phyloP scores from a whole-genome alignment of 2,329 filamentous ascomycete species.

The Talaromyces sp. region DNA sequence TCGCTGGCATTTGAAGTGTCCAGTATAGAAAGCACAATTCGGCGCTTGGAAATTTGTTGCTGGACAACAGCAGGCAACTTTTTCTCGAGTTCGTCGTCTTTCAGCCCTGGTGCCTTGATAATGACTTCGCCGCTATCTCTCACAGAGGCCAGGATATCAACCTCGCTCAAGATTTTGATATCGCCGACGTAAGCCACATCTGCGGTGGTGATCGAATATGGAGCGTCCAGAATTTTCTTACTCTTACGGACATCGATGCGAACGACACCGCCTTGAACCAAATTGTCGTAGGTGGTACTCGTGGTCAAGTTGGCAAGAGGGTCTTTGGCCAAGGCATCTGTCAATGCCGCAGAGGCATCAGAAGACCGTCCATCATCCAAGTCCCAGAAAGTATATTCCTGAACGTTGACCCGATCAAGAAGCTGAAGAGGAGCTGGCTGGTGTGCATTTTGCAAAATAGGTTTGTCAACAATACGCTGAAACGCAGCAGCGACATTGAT shows the following conservation, averaged over 20 bases:
- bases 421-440: slow-evolving; percentile 48
- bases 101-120: slow-evolving; percentile 71
- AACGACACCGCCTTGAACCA: slow-evolving; percentile 68
- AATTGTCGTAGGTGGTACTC: slow-evolving; percentile 58
- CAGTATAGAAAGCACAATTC: slow-evolving; percentile 67
- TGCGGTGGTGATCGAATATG: slow-evolving; percentile 74
- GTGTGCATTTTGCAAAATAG: slow-evolving; percentile 29
- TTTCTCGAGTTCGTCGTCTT: slow-evolving; percentile 87
- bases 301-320: slow-evolving; percentile 59
- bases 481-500: slow-evolving; percentile 41
- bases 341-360: slow-evolving; percentile 59
- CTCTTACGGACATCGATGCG: slow-evolving; percentile 83
- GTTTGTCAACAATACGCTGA: slow-evolving; percentile 41
- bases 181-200: slow-evolving; percentile 76
- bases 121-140: slow-evolving; percentile 69
- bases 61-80: slow-evolving; percentile 66
- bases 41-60: slow-evolving; percentile 66
- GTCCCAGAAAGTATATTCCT: slow-evolving; percentile 95
- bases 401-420: slow-evolving; percentile 52
- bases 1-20: slow-evolving; percentile 66
- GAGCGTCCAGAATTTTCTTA: slow-evolving; percentile 75
- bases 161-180: slow-evolving; percentile 71
- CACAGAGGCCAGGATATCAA: slow-evolving; percentile 68
- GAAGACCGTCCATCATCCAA: slow-evolving; percentile 67
- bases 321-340: slow-evolving; percentile 57